Base-by-base conservation (phyloP, 768 basidiomycete genomes). In the Leccinum obscurum region DNA sequence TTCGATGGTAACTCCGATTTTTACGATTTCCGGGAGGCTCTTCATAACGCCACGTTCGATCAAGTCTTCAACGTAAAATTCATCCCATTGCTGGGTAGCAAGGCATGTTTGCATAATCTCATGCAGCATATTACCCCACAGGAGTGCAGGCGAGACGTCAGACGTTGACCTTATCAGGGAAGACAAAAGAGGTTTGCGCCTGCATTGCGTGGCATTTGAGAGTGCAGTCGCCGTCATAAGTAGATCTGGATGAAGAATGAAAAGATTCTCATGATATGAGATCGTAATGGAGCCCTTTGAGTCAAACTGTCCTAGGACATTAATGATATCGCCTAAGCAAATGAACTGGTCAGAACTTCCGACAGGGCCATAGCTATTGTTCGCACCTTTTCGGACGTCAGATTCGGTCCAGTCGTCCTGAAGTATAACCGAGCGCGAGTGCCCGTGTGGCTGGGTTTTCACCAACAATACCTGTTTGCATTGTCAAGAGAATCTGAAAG, bases 61-160 rank as follows among this genome's bases (percentile, higher is more conserved):
- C 62, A 81, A 77, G 24, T 77, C 75, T 17, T 89, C 81, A 5
- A 94, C 76, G 76, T 83, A 90, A 15, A 68, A 66, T 44, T 84
- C 78, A 44, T 86, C 86, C 90, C 90, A 93, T 20, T 75, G 75
- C 6, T 78, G 76, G 50, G 82, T 79, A 24, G 70, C 72, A 55
- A 98, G 77, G 65, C 92, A 94, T 0, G 80, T 77, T 70, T 98
- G 95, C 78, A 97, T 85, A 35, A 98, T 87, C 64, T 93, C 88
- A 67, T 99, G 97, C 6, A 97, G 81, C 74, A 98, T 86, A 66
- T 89, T 97, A 39, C 97, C 97, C 86, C 94, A 98, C 0, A 96
- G 79, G 11, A 92, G 78, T 6, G 88, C 80, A 2, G 90, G 87
- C 0, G 87, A 85, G 14, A 77, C 75, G 61, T 88, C 86, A 6